A percentile compares a stretch with the other conserved stretches of the same genome.
Evolutionary conservation across 2,329 filamentous ascomycete species (phyloP).

Genomic region (Hypoxylon sp.): DNA sequence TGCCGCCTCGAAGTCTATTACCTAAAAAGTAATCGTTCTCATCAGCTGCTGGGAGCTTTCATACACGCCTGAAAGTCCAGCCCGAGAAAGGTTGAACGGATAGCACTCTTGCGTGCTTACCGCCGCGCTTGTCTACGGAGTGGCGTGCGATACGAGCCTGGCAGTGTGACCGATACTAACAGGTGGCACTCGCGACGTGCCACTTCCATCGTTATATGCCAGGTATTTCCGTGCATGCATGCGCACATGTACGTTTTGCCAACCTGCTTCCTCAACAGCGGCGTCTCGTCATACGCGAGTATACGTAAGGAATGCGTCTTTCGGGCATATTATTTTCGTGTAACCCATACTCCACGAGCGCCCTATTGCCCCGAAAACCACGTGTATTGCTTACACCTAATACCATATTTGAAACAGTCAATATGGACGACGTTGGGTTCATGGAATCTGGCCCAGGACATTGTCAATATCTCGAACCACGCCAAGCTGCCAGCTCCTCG

Average conservation of each 20-base stretch:
- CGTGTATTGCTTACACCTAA: neutral
- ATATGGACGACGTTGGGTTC: neutral
- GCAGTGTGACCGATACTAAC: neutral
- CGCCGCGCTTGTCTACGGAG: neutral
- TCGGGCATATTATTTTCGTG: neutral
- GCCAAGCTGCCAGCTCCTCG: neutral
- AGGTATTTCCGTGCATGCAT: neutral
- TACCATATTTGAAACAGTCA: neutral
- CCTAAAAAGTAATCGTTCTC: neutral
- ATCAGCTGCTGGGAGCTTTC: neutral
- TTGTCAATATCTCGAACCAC: neutral
- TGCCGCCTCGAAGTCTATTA: neutral
- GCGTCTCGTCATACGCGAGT: neutral
- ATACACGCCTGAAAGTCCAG: neutral
- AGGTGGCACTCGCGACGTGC: neutral
- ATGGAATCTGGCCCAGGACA: neutral
- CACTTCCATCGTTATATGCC: neutral
- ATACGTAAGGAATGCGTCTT: neutral
- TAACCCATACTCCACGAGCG: neutral
- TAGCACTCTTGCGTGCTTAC: neutral
- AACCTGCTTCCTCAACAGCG: neutral
- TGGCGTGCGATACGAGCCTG: neutral
- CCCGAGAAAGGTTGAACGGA: neutral
- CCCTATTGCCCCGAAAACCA: neutral
- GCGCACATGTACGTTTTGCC: neutral